These are phyloP conservation scores for Plasmodium ovale DNA, from an alignment of 169 alveolate species.

Conservation along the genomic window DNA sequence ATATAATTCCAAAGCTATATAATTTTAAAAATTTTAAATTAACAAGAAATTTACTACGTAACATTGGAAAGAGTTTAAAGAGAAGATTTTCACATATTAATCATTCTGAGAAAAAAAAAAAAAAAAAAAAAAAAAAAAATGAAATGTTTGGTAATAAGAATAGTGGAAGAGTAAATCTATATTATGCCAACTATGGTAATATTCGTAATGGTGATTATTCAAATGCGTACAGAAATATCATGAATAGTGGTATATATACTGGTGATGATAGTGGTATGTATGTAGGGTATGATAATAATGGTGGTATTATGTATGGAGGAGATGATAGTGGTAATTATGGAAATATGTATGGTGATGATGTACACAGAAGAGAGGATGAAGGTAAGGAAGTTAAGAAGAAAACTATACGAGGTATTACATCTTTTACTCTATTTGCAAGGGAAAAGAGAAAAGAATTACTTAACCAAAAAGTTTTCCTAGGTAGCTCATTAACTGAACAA, in stretches of 20 bases:
- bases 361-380: slow-evolving; percentile 2
- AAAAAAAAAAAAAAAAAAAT: slow-evolving; percentile 39
- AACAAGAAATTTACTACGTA: slow-evolving; percentile 27
- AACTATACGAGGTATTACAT: slow-evolving; percentile 60
- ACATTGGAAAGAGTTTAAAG: slow-evolving; percentile 3
- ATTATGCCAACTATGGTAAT: too few species aligned
- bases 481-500: slow-evolving; percentile 70
- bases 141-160: too few species aligned
- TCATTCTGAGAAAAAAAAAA: not conserved
- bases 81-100: not conserved
- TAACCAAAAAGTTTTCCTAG: slow-evolving; percentile 50
- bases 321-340: not conserved
- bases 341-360: not conserved
- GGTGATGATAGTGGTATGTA: too few species aligned
- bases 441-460: slow-evolving; percentile 69
- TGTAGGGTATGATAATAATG: not conserved
- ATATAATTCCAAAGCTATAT: slow-evolving; percentile 42
- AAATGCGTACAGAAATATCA: too few species aligned
- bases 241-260: too few species aligned
- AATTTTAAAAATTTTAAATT: slow-evolving; percentile 35
- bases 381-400: slow-evolving; percentile 16
- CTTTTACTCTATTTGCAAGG: slow-evolving; percentile 61
- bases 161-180: too few species aligned
- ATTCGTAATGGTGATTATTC: too few species aligned
- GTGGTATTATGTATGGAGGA: not conserved